A percentile compares a stretch with the other conserved stretches of the same genome.
These are phyloP conservation scores for Diaporthe citrichinensis DNA, from an alignment of 2,329 filamentous ascomycete species.

Conservation along the genomic window DNA sequence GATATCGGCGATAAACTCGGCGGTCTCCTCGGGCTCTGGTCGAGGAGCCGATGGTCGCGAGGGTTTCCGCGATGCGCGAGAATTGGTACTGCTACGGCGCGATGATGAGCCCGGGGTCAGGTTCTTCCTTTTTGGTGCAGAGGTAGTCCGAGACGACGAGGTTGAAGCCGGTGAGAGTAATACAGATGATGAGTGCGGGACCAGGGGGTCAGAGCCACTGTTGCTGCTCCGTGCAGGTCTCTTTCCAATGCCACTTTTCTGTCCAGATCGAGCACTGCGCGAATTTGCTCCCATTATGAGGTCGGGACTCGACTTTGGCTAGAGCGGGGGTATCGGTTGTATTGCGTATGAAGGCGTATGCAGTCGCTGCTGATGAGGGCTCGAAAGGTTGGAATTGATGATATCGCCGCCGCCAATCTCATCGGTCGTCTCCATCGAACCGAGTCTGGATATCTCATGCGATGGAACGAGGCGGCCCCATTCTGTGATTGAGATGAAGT, in stretches of 20 bases:
- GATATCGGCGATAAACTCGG: conserved; percentile 55
- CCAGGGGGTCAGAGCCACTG: conserved; percentile 33
- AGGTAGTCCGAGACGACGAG: conserved; percentile 13
- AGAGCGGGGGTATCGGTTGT: conserved; percentile 25
- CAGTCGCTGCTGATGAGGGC: conserved; percentile 16
- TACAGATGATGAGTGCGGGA: conserved; percentile 22
- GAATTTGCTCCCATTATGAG: conserved; percentile 52
- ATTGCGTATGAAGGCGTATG: conserved; percentile 13
- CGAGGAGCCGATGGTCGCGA: conserved; percentile 2
- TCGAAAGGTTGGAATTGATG: conserved; percentile 29
- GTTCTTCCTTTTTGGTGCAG: conserved; percentile 18
- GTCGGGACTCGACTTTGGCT: conserved; percentile 32
- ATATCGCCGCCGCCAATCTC: conserved; percentile 36
- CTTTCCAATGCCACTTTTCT: conserved; percentile 53
- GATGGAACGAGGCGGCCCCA: conserved; percentile 35
- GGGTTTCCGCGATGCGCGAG: conserved; percentile 27
- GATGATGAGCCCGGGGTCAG: conserved; percentile 1
- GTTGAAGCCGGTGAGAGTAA: conserved; percentile 34
- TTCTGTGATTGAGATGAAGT: conserved; percentile 27
- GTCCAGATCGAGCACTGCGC: conserved; percentile 49
- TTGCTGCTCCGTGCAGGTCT: conserved; percentile 44
- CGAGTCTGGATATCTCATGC: conserved; percentile 37
- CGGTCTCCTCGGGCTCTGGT: neutral
- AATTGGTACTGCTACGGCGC: conserved; percentile 33
- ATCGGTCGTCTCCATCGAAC: conserved; percentile 35